Evolutionary conservation across 2,329 filamentous ascomycete genomes (phyloP), one percentile per base, ranked within the genome.

Genomic region (Colletotrichum sp.): DNA sequence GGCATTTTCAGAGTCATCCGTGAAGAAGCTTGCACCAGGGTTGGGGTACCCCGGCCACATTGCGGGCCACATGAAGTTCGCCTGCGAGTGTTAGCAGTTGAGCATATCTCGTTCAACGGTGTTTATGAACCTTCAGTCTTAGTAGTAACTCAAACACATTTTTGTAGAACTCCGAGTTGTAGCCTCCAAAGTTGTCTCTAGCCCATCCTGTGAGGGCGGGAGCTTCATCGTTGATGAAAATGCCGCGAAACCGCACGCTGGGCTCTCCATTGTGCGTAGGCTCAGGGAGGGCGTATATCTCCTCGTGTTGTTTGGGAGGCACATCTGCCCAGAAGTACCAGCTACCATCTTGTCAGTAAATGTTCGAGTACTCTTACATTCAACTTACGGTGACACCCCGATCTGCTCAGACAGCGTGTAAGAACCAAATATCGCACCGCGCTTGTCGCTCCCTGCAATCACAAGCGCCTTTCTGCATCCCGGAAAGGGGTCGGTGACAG

Each of bases 31-130:
- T 44, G 88, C 88, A 10, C 87, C 87, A 0, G 87, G 87, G 5
- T 84, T 84, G 3, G 87, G 87, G 49, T 85, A 86, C 15, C 84
- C 86, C 8, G 89, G 88, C 91, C 92, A 94, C 89, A 92, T 92
- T 1, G 92, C 91, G 1, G 92, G 92, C 92, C 92, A 94, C 69
- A 94, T 84, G 78, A 92, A 93, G 80, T 94, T 94, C 3, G 91
- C 91, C 77, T 87, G n/a, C 28, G 65, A 44, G 6, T 12, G 32
- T 71, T 4, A 68, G 76, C 24, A 34, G 32, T 7, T 21, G n/a
- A 15, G 9, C 15, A 21, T n/a, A 1, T 18, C 16, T 62, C 59
- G 13, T 60, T 16, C 8, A 10, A 15, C 6, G 36, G 32, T 15
- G 3, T 9, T 16, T 18, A 28, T 39, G 24, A 32, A 71, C 79